Evolutionary conservation across 352 stramenopile genomes (phyloP).

Genomic region (Globisporangium iwayamae): DNA sequence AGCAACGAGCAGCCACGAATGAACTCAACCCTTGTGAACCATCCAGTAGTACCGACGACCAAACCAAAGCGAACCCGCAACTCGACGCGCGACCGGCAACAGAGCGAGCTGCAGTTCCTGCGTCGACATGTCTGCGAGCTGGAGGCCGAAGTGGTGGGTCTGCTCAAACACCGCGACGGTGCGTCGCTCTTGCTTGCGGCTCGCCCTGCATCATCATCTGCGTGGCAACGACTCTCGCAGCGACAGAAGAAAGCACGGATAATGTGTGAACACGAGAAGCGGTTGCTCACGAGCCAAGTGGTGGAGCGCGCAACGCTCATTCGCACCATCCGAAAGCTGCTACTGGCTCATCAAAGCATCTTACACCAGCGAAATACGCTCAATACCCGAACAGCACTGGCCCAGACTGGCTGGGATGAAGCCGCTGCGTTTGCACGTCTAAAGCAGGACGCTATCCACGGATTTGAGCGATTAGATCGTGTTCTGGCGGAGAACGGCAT

Average conservation of each 20-base stretch:
- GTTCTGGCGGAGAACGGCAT: neutral
- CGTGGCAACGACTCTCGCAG: neutral
- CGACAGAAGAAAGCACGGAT: neutral
- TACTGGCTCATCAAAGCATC: neutral
- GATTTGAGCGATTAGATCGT: neutral
- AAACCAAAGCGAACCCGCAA: neutral
- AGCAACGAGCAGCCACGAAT: neutral
- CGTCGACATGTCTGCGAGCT: neutral
- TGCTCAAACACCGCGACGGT: neutral
- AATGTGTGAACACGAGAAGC: neutral
- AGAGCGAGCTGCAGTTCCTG: conserved; percentile 2
- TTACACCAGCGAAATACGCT: neutral
- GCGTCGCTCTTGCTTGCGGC: too few species aligned
- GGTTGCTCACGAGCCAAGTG: neutral
- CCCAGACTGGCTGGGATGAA: neutral
- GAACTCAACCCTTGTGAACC: too few species aligned
- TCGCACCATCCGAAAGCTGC: neutral
- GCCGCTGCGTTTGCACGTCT: neutral
- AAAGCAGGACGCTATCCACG: neutral
- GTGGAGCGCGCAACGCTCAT: neutral
- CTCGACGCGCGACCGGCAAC: neutral
- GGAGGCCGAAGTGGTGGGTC: neutral
- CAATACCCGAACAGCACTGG: neutral
- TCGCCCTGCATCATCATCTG: neutral
- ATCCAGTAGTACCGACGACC: neutral